phyloP scores from a whole-genome alignment of 305 asterid genomes.

The Solanum aculeatissimum region DNA sequence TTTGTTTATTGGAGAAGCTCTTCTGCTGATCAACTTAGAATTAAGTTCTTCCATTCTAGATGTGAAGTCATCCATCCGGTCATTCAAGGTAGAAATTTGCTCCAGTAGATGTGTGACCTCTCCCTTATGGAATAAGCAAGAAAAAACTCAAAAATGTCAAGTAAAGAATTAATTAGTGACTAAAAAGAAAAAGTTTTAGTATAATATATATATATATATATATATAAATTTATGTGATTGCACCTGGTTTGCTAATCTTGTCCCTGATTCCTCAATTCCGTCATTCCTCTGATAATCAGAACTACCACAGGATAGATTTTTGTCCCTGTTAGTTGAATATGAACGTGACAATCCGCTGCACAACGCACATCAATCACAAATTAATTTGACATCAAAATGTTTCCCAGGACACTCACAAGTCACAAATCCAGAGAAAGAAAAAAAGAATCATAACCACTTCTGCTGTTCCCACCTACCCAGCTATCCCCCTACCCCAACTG shows the following conservation, averaged over 20 bases:
- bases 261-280: slow-evolving; percentile 28
- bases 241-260: slow-evolving; percentile 46
- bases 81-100: slow-evolving; percentile 73
- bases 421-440: not conserved
- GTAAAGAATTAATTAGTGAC: not conserved
- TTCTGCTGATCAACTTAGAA: slow-evolving; percentile 43
- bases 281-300: slow-evolving; percentile 36
- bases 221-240: not conserved
- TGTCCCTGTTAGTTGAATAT: slow-evolving; percentile 66
- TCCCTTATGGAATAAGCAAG: slow-evolving; percentile 30
- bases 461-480: not conserved
- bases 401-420: not conserved
- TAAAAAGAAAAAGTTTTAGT: not conserved
- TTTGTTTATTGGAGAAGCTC: slow-evolving; percentile 38
- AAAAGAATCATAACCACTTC: not conserved
- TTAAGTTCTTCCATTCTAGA: slow-evolving; percentile 64
- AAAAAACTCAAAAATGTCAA: slow-evolving; percentile 12
- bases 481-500: not conserved
- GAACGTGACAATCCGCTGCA: slow-evolving; percentile 85
- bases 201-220: too few relatives aligned
- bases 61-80: slow-evolving; percentile 90
- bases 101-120: slow-evolving; percentile 61
- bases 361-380: slow-evolving; percentile 3
- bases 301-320: slow-evolving; percentile 29
- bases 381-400: not conserved